phyloP scores from a whole-genome alignment of 352 stramenopile genomes.

The Phytopythium aichiense region DNA sequence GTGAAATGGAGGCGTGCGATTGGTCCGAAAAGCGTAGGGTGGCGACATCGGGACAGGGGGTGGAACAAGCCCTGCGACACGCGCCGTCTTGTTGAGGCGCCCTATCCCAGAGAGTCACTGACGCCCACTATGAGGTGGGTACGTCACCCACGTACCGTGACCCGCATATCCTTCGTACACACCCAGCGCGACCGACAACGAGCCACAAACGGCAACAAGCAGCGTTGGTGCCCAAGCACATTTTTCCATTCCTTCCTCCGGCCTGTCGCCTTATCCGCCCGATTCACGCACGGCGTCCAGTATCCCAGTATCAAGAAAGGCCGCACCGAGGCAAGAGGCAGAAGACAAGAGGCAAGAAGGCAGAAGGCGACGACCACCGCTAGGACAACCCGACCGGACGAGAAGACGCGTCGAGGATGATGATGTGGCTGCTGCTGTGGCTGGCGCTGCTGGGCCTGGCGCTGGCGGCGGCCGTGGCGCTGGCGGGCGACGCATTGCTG shows the following conservation, averaged over 20 bases:
- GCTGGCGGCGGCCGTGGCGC: slow-evolving; percentile 26
- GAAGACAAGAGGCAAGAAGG: no score
- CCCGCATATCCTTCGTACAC: neutral
- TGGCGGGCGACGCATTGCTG: slow-evolving; percentile 56
- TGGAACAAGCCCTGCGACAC: neutral
- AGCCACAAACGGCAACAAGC: neutral
- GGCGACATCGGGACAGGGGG: neutral
- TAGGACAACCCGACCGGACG: no score
- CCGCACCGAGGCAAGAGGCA: no score
- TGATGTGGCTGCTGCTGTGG: slow-evolving; percentile 24
- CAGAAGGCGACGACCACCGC: no score
- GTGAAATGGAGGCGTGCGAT: neutral
- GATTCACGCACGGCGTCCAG: no score
- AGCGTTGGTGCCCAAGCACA: no score
- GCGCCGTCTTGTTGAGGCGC: neutral
- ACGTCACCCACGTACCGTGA: neutral
- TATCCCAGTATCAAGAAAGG: no score
- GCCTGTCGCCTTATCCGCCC: no score
- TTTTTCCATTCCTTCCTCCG: no score
- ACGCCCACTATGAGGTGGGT: neutral
- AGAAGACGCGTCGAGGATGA: neutral
- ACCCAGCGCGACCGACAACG: neutral
- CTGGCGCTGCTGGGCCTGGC: slow-evolving; percentile 27
- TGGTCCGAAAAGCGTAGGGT: neutral
- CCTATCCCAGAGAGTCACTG: neutral